phyloP scores from a whole-genome alignment of 176 grass and related monocot genomes.

The Juncus inflexus region DNA sequence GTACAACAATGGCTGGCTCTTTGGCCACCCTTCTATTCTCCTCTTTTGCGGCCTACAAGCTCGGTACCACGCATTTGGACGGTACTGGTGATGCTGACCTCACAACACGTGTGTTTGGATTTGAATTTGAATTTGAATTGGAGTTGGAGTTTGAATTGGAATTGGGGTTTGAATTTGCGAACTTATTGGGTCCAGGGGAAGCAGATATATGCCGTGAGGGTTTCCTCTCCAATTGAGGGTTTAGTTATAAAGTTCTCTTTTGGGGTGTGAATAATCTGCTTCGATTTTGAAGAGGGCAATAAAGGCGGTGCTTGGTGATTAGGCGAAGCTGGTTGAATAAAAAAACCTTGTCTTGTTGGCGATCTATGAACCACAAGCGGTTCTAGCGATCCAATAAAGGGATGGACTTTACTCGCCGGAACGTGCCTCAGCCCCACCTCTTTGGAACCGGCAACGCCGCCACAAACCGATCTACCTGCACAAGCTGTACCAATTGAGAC shows the following conservation, averaged over 20 bases:
- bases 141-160: not conserved
- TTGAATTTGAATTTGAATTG: constrained; percentile 31
- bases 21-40: constrained; percentile 49
- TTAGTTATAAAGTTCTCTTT: constrained; percentile 45
- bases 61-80: constrained; percentile 79
- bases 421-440: constrained; percentile 62
- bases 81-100: constrained; percentile 62
- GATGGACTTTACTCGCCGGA: constrained; percentile 38
- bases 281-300: constrained; percentile 40
- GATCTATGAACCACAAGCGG: constrained; percentile 55
- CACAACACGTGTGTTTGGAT: constrained; percentile 14
- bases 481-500: constrained; percentile 63
- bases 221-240: not conserved
- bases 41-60: constrained; percentile 64
- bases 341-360: constrained; percentile 35
- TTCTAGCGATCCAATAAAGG: constrained; percentile 41
- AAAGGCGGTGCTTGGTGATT: constrained; percentile 55
- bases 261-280: constrained; percentile 31
- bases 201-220: constrained; percentile 45
- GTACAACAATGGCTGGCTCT: constrained; percentile 76
- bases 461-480: constrained; percentile 75
- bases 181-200: constrained; percentile 41
- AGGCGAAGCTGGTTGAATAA: constrained; percentile 56
- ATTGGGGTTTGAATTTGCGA: constrained; percentile 36
- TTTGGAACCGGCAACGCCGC: constrained; percentile 65